These are phyloP conservation scores for Phlebiopsis flavidoalba DNA, from an alignment of 768 basidiomycete species.

Conservation along the genomic window DNA sequence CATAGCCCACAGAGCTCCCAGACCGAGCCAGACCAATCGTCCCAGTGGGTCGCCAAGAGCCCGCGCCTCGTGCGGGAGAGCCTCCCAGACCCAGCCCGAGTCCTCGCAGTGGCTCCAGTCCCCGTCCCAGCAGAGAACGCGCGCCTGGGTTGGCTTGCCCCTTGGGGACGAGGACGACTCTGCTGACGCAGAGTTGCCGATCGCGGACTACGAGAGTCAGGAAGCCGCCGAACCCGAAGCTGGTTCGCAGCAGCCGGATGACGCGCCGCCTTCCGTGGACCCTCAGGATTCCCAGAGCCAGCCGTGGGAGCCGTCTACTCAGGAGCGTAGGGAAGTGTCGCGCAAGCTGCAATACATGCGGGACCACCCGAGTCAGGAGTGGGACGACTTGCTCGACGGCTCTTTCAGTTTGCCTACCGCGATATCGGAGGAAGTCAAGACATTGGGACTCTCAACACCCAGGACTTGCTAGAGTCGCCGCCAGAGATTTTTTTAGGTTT, in stretches of 20 bases:
- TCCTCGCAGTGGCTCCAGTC: conserved; percentile 3
- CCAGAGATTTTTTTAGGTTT: not conserved
- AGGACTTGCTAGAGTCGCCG: not conserved
- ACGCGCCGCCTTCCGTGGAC: too few relatives aligned
- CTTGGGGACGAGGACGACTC: not conserved
- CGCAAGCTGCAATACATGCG: not conserved
- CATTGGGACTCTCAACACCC: not conserved
- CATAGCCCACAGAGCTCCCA: not conserved
- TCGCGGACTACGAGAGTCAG: conserved; percentile 2
- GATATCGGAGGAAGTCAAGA: not conserved
- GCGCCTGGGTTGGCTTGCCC: not conserved
- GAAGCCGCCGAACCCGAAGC: not conserved
- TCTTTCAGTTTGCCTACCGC: conserved; percentile 1
- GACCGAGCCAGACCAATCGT: conserved; percentile 9
- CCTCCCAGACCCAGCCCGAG: conserved; percentile 7
- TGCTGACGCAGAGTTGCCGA: not conserved
- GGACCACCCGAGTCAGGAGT: not conserved
- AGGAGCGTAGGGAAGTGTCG: not conserved
- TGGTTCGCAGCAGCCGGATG: not conserved
- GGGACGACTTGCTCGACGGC: not conserved
- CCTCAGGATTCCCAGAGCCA: not conserved
- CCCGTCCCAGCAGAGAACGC: not conserved
- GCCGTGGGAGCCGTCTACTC: not conserved
- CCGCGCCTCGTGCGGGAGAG: not conserved
- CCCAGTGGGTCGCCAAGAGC: conserved; percentile 1